phyloP scores from a whole-genome alignment of 306 rosid genomes.

The Glycine tomentella region DNA sequence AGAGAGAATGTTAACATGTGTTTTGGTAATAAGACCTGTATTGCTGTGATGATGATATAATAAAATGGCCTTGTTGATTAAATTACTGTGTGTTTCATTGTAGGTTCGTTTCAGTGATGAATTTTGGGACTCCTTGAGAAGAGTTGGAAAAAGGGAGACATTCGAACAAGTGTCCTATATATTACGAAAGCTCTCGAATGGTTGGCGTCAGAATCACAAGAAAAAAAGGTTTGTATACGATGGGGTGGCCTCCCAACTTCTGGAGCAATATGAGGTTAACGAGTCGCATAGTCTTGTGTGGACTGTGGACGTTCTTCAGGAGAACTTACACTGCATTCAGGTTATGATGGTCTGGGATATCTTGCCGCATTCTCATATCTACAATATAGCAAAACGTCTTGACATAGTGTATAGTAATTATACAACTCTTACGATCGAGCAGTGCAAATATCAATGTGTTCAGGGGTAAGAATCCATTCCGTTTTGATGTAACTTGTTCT shows the following conservation, averaged over 20 bases:
- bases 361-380: background rate
- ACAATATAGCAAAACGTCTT: background rate
- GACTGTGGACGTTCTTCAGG: background rate
- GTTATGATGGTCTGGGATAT: background rate
- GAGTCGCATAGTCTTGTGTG: background rate
- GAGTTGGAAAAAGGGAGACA: background rate
- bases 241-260: too few species aligned
- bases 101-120: background rate
- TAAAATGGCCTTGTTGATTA: background rate
- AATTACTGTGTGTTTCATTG: too few species aligned
- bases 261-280: background rate
- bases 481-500: background rate
- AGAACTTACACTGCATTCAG: background rate
- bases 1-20: background rate
- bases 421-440: background rate
- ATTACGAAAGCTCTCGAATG: background rate
- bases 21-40: background rate
- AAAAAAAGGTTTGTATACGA: too few species aligned
- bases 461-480: background rate
- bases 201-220: background rate
- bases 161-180: background rate
- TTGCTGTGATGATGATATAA: background rate
- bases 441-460: background rate
- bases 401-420: background rate
- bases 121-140: background rate